Evolutionary conservation across 129 eudicot genomes (phyloP), one percentile per base, ranked within the genome.

Genomic region (Escallonia herrerae): DNA sequence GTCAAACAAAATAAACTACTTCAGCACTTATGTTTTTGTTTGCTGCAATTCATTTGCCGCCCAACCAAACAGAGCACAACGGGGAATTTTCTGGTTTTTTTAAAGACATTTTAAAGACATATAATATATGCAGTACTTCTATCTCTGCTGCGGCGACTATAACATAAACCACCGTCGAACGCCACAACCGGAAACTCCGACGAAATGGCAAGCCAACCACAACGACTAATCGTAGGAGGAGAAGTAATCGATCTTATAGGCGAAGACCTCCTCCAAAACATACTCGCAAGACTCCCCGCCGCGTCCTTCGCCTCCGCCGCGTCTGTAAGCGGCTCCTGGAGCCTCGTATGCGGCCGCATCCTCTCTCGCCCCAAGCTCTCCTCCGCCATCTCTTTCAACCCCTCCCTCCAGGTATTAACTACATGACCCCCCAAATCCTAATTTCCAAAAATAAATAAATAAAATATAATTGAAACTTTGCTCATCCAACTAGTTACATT

Each of bases 241-340:
- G 46, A 22, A 33, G 69, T 71, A 8, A 73, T 82, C 40, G 95
- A 89, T 38, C 76, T 61, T 12, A 40, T 93, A 43, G 84, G 87
- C 6, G 87, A 83, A 44, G 95, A 93, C 60, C 78, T 88, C 50
- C 77, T 89, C 44, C 80, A 80, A 6, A 79, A 80, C 78, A 67
- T 93, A 4, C 74, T 93, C 40, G 40, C 67, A 43, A 85, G 90
- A 55, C 86, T 93, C 12, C 96, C 96, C 13, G 95, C 99, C 8
- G 15, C 45, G 37, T 67, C 95, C 43, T 93, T 86, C 74, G 96
- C 96, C 37, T 83, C 79, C 42, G 98, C 96, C 9, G 80, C 91
- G 12, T 93, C 96, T 57, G 98, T 93, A 43, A 81, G 73, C 85
- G 87, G 91, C 69, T 67, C 76, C 4, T 93, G 98, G 98, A 83